phyloP scores from a whole-genome alignment of 23 red algal species.

The Gracilaria domingensis region DNA sequence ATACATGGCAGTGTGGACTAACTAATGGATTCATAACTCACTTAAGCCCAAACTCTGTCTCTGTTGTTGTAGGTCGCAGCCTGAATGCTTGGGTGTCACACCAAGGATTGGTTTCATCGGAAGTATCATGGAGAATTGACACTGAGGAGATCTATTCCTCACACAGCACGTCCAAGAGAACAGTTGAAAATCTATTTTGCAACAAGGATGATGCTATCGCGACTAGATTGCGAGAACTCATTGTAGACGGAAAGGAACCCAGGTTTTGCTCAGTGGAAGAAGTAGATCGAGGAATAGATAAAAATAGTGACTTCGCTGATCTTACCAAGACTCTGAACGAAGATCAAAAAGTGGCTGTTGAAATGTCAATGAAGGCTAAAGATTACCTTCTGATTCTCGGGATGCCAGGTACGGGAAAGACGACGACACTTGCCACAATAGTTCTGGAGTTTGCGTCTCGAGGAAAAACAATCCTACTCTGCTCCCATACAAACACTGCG shows the following conservation, averaged over 20 bases:
- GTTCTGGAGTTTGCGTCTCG: constrained; percentile 36
- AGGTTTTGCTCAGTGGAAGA: constrained; percentile 11
- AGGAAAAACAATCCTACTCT: constrained; percentile 76
- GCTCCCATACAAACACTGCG: constrained; percentile 86
- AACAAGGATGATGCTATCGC: constrained; percentile 4
- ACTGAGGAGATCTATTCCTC: constrained; percentile 70
- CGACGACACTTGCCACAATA: constrained; percentile 73
- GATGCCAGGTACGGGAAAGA: constrained; percentile 93
- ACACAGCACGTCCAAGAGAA: constrained; percentile 67
- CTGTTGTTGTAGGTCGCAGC: constrained; percentile 50
- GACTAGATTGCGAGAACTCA: constrained; percentile 57
- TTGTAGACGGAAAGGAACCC: constrained; percentile 69
- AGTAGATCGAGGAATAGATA: neutral
- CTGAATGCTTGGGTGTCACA: constrained; percentile 37
- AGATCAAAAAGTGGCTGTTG: constrained; percentile 39
- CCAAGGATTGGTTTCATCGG: constrained; percentile 12
- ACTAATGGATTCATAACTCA: constrained; percentile 66
- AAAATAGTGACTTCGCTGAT: neutral
- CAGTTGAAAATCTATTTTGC: constrained; percentile 76
- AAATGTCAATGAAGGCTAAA: constrained; percentile 16
- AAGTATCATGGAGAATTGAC: constrained; percentile 84
- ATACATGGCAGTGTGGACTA: constrained; percentile 63
- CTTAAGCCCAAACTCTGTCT: neutral
- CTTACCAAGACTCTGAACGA: constrained; percentile 35
- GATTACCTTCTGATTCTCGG: constrained; percentile 91